Percentiles rank a stretch among this genome's conserved stretches.
Conservation (phyloP, 2,329 filamentous ascomycete species). For the Ophiobolus disseminans region DNA sequence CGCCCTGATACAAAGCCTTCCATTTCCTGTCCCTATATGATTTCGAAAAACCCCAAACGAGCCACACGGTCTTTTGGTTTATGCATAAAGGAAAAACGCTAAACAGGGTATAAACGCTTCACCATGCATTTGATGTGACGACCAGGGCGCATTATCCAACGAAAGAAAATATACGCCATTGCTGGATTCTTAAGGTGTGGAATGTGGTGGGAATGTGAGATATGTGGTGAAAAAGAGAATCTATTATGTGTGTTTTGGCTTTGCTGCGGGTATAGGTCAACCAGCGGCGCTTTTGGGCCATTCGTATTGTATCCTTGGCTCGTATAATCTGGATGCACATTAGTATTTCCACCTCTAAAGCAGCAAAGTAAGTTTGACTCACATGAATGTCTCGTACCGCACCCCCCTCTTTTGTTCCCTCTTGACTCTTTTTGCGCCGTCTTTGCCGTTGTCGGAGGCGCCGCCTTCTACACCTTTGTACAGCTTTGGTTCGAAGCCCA, state of each 20-base stretch:
- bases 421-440: slow-evolving; percentile 12
- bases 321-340: slow-evolving; percentile 13
- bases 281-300: slow-evolving; percentile 16
- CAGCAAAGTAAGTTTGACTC: slow-evolving; percentile 8
- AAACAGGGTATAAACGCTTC: slow-evolving; percentile 1
- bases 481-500: slow-evolving; percentile 34
- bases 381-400: slow-evolving; percentile 43
- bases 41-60: no score
- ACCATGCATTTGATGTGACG: no score
- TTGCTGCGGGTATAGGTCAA: neutral
- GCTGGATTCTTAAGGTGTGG: no score
- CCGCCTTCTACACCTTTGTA: slow-evolving; percentile 32
- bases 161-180: no score
- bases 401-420: slow-evolving; percentile 37
- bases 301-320: slow-evolving; percentile 17
- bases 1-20: no score
- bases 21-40: no score
- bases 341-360: neutral
- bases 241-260: no score
- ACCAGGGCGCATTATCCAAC: no score
- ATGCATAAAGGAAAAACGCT: neutral
- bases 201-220: no score
- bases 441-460: slow-evolving; percentile 9
- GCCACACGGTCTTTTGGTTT: neutral
- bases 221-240: no score